Conservation (phyloP, 257 asterid species). For the Ehretia macrophylla region DNA sequence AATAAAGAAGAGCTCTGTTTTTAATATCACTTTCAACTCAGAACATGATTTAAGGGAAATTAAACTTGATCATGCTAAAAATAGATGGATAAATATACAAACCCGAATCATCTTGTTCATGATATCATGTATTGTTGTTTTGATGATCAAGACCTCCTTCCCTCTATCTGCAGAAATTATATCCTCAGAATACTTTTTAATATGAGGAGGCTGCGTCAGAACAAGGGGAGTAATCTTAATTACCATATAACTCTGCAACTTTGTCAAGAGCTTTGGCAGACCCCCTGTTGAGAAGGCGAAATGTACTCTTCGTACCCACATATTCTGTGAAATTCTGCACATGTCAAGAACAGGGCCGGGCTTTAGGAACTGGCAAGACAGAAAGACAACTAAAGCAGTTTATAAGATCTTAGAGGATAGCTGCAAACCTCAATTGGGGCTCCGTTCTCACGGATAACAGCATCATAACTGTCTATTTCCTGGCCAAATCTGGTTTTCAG, state of each 20-base stretch:
- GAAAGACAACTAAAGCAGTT: constrained; percentile 1
- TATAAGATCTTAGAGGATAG: not conserved
- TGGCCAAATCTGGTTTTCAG: constrained; percentile 81
- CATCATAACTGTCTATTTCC: constrained; percentile 85
- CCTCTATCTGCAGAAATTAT: constrained; percentile 57
- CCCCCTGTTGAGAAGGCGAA: constrained; percentile 96
- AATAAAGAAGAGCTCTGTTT: no score
- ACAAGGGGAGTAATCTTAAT: constrained; percentile 20
- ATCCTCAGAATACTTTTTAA: constrained; percentile 20
- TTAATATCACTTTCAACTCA: no score
- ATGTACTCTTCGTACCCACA: constrained; percentile 91
- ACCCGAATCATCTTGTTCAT: constrained; percentile 98
- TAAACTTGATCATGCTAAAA: not conserved
- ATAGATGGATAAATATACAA: constrained; percentile 15
- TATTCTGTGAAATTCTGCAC: constrained; percentile 76
- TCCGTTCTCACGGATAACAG: constrained; percentile 88
- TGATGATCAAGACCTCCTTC: constrained; percentile 84
- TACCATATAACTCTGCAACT: constrained; percentile 98
- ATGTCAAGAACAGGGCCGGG: constrained; percentile 17
- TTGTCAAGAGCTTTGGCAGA: constrained; percentile 99
- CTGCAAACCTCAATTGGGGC: constrained; percentile 82
- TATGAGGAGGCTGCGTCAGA: constrained; percentile 15
- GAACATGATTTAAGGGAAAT: no score
- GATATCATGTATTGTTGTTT: constrained; percentile 93
- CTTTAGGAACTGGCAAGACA: constrained; percentile 10